These are phyloP conservation scores for Pleurotus djamor DNA, from an alignment of 768 basidiomycete species.

Conservation along the genomic window DNA sequence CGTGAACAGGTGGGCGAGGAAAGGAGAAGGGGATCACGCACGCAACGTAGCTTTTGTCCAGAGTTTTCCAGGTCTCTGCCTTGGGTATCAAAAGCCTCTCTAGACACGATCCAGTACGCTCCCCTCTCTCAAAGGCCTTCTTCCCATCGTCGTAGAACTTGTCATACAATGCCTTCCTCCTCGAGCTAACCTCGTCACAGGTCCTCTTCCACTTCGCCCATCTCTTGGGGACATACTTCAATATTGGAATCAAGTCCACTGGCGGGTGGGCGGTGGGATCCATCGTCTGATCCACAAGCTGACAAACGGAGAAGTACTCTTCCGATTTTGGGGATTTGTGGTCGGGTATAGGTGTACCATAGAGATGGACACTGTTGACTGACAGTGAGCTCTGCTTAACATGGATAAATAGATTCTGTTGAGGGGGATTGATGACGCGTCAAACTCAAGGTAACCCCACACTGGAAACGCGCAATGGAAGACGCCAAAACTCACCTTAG, in stretches of 20 bases:
- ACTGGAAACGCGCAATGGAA: neutral
- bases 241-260: conserved; percentile 14
- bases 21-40: neutral
- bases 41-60: neutral
- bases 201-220: conserved; percentile 16
- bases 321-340: conserved; percentile 9
- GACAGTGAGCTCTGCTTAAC: conserved; percentile 12
- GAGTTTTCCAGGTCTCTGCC: neutral
- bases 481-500: conserved; percentile 17
- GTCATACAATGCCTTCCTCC: neutral
- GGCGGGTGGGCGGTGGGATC: conserved; percentile 11
- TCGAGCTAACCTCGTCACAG: neutral
- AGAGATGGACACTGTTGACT: conserved; percentile 11
- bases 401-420: conserved; percentile 11
- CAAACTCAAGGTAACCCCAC: neutral
- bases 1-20: neutral
- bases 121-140: neutral
- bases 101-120: neutral
- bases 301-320: conserved; percentile 3
- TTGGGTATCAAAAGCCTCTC: neutral
- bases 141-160: neutral
- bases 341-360: conserved; percentile 12
- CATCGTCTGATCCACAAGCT: neutral
- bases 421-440: conserved; percentile 13
- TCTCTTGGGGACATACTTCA: conserved; percentile 14